Conservation (phyloP, 768 basidiomycete genomes). For the Serendipita indica region DNA sequence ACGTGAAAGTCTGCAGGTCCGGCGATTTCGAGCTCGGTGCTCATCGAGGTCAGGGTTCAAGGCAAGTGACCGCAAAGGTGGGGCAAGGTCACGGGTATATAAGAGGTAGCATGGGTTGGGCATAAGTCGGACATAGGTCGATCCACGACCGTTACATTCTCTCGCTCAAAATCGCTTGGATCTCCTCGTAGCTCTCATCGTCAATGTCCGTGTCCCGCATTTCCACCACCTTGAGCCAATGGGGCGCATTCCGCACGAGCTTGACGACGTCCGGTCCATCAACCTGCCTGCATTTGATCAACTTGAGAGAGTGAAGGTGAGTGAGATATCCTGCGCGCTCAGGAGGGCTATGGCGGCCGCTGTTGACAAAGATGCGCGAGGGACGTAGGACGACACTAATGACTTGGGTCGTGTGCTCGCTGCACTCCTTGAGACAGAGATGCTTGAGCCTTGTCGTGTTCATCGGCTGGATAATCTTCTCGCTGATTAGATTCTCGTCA, state of each 20-base stretch:
- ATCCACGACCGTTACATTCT: not conserved
- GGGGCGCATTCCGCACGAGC: not conserved
- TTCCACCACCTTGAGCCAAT: not conserved
- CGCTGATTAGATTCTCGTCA: not conserved
- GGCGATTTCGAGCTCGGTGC: slow-evolving; percentile 20
- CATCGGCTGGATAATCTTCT: not conserved
- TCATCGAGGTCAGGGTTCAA: slow-evolving; percentile 3
- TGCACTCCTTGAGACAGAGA: slow-evolving; percentile 2
- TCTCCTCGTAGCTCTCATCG: not conserved
- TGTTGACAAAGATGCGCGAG: not conserved
- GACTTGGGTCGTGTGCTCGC: not conserved
- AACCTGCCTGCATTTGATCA: slow-evolving; percentile 5
- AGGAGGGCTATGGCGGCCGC: too few relatives aligned
- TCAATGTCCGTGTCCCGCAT: not conserved
- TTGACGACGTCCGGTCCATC: not conserved
- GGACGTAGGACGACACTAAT: not conserved
- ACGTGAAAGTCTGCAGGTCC: slow-evolving; percentile 92
- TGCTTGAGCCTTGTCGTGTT: not conserved
- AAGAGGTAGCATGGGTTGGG: not conserved
- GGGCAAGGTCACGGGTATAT: too few relatives aligned
- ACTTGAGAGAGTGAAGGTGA: not conserved
- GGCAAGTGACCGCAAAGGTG: not conserved
- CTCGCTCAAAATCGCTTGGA: slow-evolving; percentile 1
- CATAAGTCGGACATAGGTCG: not conserved
- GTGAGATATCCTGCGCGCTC: not conserved